Evolutionary conservation across 352 stramenopile species (phyloP).

Genomic region (Pythium brachiatum): DNA sequence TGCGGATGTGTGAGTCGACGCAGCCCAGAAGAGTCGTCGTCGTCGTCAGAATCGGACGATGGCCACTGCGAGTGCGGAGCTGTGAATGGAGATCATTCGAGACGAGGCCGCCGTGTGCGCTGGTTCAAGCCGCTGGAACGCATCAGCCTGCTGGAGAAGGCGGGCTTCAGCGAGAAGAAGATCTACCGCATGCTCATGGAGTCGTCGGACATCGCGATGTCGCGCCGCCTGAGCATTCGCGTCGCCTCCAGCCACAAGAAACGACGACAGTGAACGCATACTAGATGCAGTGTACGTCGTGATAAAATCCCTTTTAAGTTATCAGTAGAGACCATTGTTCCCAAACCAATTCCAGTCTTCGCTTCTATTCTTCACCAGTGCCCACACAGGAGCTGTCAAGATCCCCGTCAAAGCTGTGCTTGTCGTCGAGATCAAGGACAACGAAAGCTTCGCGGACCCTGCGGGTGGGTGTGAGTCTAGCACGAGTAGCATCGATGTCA

Average conservation of each 20-base stretch:
- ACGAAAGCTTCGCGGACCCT: too few relatives aligned
- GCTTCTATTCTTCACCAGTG: too few relatives aligned
- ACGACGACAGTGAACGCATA: not conserved
- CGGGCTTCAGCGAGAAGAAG: constrained; percentile 32
- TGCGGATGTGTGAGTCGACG: constrained; percentile 1
- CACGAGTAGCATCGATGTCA: too few relatives aligned
- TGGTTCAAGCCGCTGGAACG: constrained; percentile 32
- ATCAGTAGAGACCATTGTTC: too few relatives aligned
- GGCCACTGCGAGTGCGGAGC: constrained; percentile 9
- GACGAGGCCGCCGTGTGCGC: constrained; percentile 12
- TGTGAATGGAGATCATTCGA: constrained; percentile 1
- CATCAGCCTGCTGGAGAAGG: constrained; percentile 27
- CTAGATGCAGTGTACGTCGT: too few relatives aligned
- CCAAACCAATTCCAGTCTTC: too few relatives aligned
- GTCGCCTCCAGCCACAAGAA: not conserved
- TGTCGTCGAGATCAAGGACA: too few relatives aligned
- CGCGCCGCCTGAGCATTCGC: constrained; percentile 18
- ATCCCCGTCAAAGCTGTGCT: too few relatives aligned
- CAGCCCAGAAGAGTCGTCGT: constrained; percentile 2
- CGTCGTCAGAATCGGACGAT: constrained; percentile 8
- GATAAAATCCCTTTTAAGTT: too few relatives aligned
- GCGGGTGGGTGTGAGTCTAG: too few relatives aligned
- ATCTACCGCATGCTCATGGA: constrained; percentile 33
- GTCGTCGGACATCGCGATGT: constrained; percentile 30
- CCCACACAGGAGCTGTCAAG: too few relatives aligned